These are phyloP conservation scores for Recurvomyces mirabilis DNA, from an alignment of 495 filamentous ascomycete genomes.

Conservation along the genomic window DNA sequence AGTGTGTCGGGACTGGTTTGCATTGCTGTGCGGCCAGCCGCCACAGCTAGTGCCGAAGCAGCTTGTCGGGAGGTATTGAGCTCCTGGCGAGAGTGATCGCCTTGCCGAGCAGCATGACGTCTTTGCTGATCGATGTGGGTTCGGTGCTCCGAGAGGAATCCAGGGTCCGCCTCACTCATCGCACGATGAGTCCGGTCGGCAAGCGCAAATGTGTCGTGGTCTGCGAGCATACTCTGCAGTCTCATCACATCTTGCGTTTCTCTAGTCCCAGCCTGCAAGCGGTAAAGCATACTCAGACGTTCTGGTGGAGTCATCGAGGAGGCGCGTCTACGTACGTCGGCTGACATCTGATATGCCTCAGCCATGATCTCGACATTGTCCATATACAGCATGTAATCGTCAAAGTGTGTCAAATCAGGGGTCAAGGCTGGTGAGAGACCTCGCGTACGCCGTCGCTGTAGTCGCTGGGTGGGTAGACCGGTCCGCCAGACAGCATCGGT, in stretches of 20 bases:
- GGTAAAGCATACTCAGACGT: slow-evolving; percentile 10
- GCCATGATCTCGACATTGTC: slow-evolving; percentile 10
- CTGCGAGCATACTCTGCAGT: slow-evolving; percentile 2
- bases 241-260: neutral
- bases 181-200: neutral
- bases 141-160: too few relatives aligned
- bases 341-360: slow-evolving; percentile 16
- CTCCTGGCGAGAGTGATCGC: slow-evolving; percentile 15
- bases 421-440: too few relatives aligned
- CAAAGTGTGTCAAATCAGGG: too few relatives aligned
- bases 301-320: too few relatives aligned
- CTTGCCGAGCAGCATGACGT: slow-evolving; percentile 1
- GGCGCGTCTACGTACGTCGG: slow-evolving; percentile 5
- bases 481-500: too few relatives aligned
- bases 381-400: too few relatives aligned
- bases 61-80: slow-evolving; percentile 13
- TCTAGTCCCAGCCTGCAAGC: slow-evolving; percentile 13
- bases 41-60: slow-evolving; percentile 8
- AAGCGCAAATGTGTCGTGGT: neutral
- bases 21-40: slow-evolving; percentile 17
- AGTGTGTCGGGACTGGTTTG: slow-evolving; percentile 7
- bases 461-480: too few relatives aligned
- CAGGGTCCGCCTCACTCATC: too few relatives aligned
- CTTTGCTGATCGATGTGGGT: neutral
- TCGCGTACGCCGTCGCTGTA: too few relatives aligned